Base-by-base conservation (phyloP, 192 early-diverging fungal species). In the Coemansia sp. region DNA sequence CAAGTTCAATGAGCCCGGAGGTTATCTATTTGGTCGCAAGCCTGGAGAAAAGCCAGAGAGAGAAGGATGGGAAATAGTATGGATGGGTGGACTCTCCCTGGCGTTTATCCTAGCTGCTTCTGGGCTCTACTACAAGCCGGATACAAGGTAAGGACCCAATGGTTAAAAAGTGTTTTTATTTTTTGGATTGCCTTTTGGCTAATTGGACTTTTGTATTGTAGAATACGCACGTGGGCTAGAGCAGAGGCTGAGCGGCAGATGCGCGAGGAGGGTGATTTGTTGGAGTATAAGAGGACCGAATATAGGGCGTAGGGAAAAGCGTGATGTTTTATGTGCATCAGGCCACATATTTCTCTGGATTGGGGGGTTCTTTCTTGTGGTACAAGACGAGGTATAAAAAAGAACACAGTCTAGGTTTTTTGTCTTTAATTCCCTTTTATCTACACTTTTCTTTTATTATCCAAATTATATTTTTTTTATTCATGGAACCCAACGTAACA, bases 21-120 rank as follows among this genome's bases (percentile, higher is more conserved):
- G 90, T 64, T 88, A 90, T 68, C 82, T 93, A 39, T 91, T 93
- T 68, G 85, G 76, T 47, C 88, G 88, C 79, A 93, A 90, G 70
- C 79, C 84, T 2, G 89, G 89, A 52, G 70, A 86, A 65, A 89
- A 89, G 76, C 86, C 86, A 66, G 83, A 88, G 43, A 86, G 85
- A 66, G 91, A 90, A 45, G 86, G 87, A 61, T 93, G 91, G 91
- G 91, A 93, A 77, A 71, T 71, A 45, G 57, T 87, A 42, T 90
- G 79, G 70, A 72, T 83, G 31, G 86, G 85, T 59, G 89, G 88
- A 34, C 85, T 90, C 69, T 60, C 82, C 10, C 86, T 89, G 25
- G 81, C 85, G 34, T 85, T 90, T 63, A 66, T 66, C 12, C 52
- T 89, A 55, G 84, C 84, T 14, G 70, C 79, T 13, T 70, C 79